A percentile compares a stretch with the other conserved stretches of the same genome.
These are phyloP conservation scores for Neoboletus subvelutipes DNA, from an alignment of 768 basidiomycete species.

Conservation along the genomic window DNA sequence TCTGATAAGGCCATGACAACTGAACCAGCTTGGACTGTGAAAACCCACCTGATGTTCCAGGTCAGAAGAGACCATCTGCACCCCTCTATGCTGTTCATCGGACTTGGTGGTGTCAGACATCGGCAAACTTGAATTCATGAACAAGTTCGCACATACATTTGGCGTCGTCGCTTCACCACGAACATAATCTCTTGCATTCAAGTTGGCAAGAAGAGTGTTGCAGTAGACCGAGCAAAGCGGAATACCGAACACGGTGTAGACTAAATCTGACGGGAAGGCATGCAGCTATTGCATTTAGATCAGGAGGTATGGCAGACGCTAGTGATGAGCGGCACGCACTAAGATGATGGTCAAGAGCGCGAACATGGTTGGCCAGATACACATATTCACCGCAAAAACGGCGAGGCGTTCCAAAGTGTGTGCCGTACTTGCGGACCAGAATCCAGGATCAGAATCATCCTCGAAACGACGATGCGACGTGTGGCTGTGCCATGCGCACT, in stretches of 20 bases:
- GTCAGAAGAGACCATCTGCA: not conserved
- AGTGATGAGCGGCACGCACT: not conserved
- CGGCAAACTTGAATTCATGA: too few relatives aligned
- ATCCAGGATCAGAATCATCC: not conserved
- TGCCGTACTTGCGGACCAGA: not conserved
- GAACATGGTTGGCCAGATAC: slow-evolving; percentile 50
- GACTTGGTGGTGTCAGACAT: not conserved
- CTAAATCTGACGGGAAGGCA: not conserved
- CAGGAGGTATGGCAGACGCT: not conserved
- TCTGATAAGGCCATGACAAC: too few relatives aligned
- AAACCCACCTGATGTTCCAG: not conserved
- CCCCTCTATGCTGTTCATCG: not conserved
- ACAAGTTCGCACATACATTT: not conserved
- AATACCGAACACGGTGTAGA: not conserved
- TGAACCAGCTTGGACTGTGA: not conserved
- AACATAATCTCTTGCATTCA: slow-evolving; percentile 13
- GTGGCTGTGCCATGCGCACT: not conserved
- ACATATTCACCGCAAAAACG: slow-evolving; percentile 18
- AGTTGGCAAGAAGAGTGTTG: slow-evolving; percentile 19
- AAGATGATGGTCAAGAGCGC: slow-evolving; percentile 33
- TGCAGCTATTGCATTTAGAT: not conserved
- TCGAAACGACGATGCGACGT: too few relatives aligned
- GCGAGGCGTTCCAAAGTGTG: slow-evolving; percentile 8
- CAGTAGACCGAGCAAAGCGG: slow-evolving; percentile 12
- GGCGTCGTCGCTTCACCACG: not conserved